These are phyloP conservation scores for Coemansia sp. DNA, from an alignment of 192 early-diverging fungal genomes.

Conservation along the genomic window DNA sequence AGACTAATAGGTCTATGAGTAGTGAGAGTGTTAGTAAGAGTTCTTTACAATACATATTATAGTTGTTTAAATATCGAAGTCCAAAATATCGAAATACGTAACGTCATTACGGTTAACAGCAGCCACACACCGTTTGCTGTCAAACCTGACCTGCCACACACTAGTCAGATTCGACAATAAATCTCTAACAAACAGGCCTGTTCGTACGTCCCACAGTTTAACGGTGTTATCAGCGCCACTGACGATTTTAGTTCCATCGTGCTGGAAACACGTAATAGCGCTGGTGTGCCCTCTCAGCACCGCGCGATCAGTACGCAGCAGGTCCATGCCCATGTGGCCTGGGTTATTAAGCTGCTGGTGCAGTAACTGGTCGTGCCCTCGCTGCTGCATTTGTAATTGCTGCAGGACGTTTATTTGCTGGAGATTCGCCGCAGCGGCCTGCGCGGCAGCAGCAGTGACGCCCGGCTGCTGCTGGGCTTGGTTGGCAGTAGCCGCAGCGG, in stretches of 20 bases:
- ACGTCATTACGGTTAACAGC: constrained; percentile 65
- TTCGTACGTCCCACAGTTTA: constrained; percentile 96
- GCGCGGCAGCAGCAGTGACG: constrained; percentile 14
- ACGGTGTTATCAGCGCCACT: constrained; percentile 93
- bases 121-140: constrained; percentile 80
- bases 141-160: constrained; percentile 96
- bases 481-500: constrained; percentile 30
- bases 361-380: constrained; percentile 51
- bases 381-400: constrained; percentile 53
- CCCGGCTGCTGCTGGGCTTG: constrained; percentile 33
- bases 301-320: constrained; percentile 61
- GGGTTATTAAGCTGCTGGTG: constrained; percentile 24
- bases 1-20: not conserved
- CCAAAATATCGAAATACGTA: constrained; percentile 61
- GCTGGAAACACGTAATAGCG: constrained; percentile 99
- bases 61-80: constrained; percentile 33
- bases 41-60: not conserved
- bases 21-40: constrained; percentile 4
- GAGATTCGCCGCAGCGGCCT: constrained; percentile 27
- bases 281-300: constrained; percentile 64
- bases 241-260: constrained; percentile 91
- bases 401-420: constrained; percentile 49
- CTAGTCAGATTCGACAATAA: constrained; percentile 78
- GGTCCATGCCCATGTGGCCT: constrained; percentile 3
- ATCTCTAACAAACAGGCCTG: constrained; percentile 83